Base-by-base conservation (phyloP, 257 asterid genomes). In the Cinchona pubescens region DNA sequence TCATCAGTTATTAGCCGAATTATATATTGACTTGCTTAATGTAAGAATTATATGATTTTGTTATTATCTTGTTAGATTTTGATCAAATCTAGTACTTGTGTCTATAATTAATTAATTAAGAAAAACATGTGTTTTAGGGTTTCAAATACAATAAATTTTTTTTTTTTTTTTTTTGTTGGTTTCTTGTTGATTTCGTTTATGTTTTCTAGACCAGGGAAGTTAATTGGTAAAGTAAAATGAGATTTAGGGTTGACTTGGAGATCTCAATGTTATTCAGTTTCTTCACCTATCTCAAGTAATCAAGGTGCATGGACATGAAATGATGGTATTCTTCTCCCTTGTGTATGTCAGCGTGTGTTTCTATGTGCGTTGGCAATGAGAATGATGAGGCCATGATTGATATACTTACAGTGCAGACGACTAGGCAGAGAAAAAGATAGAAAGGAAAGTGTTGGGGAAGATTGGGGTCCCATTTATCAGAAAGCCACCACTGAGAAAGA, bases 341-440 rank as follows among this genome's bases (percentile, higher is more conserved):
- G 60, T 34, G 45, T 25, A 25, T 58, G 30, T n/a, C 13, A 29
- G 43, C 32, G 35, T 9, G 46, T 48, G 16, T 35, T 3, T 49
- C 3, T 38, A 14, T 27, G 48, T 45, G 40, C 34, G 69, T 19
- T 71, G 55, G 51, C 70, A 79, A 40, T 66, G 78, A 79, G 73
- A 79, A 82, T 74, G 75, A 73, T 77, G 51, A 78, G 66, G 46
- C 66, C 65, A 71, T 75, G 67, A 75, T 75, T 82, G 79, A 62
- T 58, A 38, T 72, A 15, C 32, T 32, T 23, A 34, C 23, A 56
- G 5, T 61, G 58, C 78, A 79, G 64, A 78, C 53, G 79, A 80
- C 77, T 59, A 12, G 71, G 73, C 68, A 59, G 83, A 65, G 78
- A 78, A 79, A 65, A 75, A 69, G 35, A 19, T 66, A 69, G 18